Base-by-base conservation (phyloP, 371 early-diverging fungal species). In the Mortierella sp. region DNA sequence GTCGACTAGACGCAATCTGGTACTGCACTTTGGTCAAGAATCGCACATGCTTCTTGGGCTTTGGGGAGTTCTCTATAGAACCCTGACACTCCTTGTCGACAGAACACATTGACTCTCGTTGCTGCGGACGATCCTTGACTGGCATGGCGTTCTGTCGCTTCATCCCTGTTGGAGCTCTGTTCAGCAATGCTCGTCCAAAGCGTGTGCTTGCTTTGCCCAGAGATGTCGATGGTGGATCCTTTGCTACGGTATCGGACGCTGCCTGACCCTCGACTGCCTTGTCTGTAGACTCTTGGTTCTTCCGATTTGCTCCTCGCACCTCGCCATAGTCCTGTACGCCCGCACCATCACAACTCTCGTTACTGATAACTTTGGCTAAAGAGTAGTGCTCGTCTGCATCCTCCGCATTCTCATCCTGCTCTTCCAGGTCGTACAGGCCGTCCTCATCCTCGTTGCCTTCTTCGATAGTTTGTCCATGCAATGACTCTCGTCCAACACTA, bases 21-120 rank as follows among this genome's bases (percentile, higher is more conserved):
- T 42, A 51, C 23, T 67, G 68, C 3, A 74, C 76, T 38, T 74
- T 74, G 47, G 76, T 74, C 52, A 74, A 50, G 54, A 74, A 74
- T 26, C 70, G 69, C 2, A 74, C 76, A 38, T 65, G 76, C 42
- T 74, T 74, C 62, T 61, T 68, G 34, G 34, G 34, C 56, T 24
- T 14, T 12, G 41, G 14, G 8, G 23, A 34, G 10, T 31, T 16
- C 16, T 43, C 34, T 3, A 26, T 9, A 23, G 48, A 48, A 9
- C 1, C 28, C 21, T 63, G 64, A 53, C 61, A 61, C 7, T 64
- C 74, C 41, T 60, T 68, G 34, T 74, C 61, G 23, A 57, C 4
- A 3, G 74, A 59, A 48, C 74, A 74, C 0, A 64, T 48, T 2
- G 76, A 54, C 26, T 31, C 43, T 7, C 23, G 61, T 6, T 1